These are phyloP conservation scores for Gautieria morchelliformis DNA, from an alignment of 768 basidiomycete species.

Conservation along the genomic window DNA sequence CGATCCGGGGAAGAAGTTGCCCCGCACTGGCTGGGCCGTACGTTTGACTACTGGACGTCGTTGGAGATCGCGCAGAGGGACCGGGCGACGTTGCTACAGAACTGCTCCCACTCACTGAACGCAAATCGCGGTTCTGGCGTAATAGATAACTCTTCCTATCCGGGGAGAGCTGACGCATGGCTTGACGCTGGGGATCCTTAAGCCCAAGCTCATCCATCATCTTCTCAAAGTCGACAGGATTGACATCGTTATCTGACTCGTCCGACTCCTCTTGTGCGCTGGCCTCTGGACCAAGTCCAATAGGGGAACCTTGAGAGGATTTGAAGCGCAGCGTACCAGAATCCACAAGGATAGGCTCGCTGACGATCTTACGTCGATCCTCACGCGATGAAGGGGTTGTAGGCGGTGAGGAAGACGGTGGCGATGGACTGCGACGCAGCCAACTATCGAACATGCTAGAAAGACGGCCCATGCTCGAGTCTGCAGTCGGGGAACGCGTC, in stretches of 20 bases:
- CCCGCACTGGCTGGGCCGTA: conserved; percentile 53
- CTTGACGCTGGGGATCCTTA: conserved; percentile 56
- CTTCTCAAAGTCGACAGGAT: conserved; percentile 46
- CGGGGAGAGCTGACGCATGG: conserved; percentile 49
- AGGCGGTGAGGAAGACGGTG: conserved; percentile 29
- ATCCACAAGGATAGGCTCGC: conserved; percentile 57
- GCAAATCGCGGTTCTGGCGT: conserved; percentile 40
- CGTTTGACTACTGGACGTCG: conserved; percentile 27
- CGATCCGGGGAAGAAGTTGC: conserved; percentile 51
- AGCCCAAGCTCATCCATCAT: conserved; percentile 72
- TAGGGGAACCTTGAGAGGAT: conserved; percentile 3
- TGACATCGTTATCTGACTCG: conserved; percentile 21
- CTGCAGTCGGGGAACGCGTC: conserved; percentile 28
- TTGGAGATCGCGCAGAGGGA: conserved; percentile 13
- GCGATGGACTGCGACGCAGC: conserved; percentile 37
- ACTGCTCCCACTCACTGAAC: conserved; percentile 23
- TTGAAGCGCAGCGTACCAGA: neutral
- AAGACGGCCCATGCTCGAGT: conserved; percentile 48
- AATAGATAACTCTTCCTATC: conserved; percentile 63
- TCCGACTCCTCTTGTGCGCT: conserved; percentile 20
- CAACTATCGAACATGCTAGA: conserved; percentile 62
- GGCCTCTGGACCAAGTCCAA: conserved; percentile 9
- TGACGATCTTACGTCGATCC: conserved; percentile 46
- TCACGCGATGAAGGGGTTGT: conserved; percentile 8
- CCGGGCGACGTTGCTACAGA: conserved; percentile 17